Conservation (phyloP, 2,329 filamentous ascomycete genomes). For the Pseudomassariella vexata region DNA sequence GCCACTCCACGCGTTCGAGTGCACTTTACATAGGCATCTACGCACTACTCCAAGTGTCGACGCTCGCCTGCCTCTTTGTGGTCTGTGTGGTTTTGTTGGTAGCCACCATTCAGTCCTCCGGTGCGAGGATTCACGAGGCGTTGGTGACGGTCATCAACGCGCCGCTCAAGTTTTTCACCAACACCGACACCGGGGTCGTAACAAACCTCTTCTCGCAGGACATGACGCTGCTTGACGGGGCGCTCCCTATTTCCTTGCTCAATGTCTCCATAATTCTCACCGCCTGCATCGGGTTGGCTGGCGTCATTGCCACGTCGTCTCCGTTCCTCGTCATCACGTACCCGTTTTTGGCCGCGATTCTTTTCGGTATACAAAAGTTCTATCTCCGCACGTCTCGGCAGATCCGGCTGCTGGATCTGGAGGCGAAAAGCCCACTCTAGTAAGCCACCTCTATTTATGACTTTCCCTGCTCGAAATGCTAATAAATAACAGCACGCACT, state of each 20-base stretch:
- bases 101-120: constrained; percentile 5
- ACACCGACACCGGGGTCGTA: constrained; percentile 3
- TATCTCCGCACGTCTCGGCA: constrained; percentile 43
- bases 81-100: background rate
- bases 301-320: constrained; percentile 7
- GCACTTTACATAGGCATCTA: constrained; percentile 4
- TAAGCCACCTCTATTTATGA: background rate
- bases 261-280: background rate
- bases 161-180: constrained; percentile 4
- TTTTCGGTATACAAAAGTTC: constrained; percentile 36
- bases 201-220: constrained; percentile 5
- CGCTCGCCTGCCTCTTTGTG: background rate
- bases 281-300: constrained; percentile 3
- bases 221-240: constrained; percentile 3
- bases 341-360: constrained; percentile 11
- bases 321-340: constrained; percentile 6
- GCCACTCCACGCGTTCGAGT: background rate
- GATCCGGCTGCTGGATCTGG: constrained; percentile 38
- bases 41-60: background rate
- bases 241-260: constrained; percentile 3
- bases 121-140: constrained; percentile 7
- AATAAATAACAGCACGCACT: constrained; percentile 25
- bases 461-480: background rate
- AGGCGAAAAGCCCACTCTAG: constrained; percentile 36
- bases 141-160: background rate